phyloP scores from a whole-genome alignment of 2,329 filamentous ascomycete species.

The Penicillium digitatum region DNA sequence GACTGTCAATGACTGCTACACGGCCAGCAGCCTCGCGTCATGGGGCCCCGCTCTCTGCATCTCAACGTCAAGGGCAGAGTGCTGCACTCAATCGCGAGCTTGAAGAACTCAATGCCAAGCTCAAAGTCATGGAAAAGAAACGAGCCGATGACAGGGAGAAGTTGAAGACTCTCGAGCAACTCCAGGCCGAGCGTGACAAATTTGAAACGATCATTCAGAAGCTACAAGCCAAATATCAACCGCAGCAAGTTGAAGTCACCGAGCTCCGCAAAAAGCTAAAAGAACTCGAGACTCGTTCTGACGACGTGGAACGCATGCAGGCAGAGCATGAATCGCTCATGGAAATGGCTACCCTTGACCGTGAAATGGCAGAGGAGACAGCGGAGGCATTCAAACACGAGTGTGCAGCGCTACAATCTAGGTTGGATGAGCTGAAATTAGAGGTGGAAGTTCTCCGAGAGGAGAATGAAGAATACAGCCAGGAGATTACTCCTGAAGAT shows the following conservation, averaged over 20 bases:
- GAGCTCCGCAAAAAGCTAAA: conserved; percentile 74
- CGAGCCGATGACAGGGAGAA: conserved; percentile 79
- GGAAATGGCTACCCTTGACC: conserved; percentile 82
- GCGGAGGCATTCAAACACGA: conserved; percentile 79
- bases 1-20: conserved; percentile 24
- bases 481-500: conserved; percentile 85
- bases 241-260: conserved; percentile 72
- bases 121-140: conserved; percentile 84
- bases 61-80: conserved; percentile 44
- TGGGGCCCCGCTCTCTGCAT: conserved; percentile 28
- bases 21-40: conserved; percentile 26
- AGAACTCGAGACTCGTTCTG: conserved; percentile 66
- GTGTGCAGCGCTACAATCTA: conserved; percentile 69
- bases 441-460: conserved; percentile 83
- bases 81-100: conserved; percentile 62
- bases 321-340: conserved; percentile 80
- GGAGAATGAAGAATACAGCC: conserved; percentile 78
- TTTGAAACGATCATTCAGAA: conserved; percentile 83
- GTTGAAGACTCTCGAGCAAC: conserved; percentile 69
- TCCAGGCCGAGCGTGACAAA: conserved; percentile 56
- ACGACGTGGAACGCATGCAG: conserved; percentile 67
- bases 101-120: conserved; percentile 82
- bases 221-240: conserved; percentile 81
- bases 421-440: conserved; percentile 76
- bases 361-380: conserved; percentile 94